Percentiles rank a stretch among this genome's conserved stretches.
Conservation (phyloP, 352 stramenopile species). For the Pythium chondricola region DNA sequence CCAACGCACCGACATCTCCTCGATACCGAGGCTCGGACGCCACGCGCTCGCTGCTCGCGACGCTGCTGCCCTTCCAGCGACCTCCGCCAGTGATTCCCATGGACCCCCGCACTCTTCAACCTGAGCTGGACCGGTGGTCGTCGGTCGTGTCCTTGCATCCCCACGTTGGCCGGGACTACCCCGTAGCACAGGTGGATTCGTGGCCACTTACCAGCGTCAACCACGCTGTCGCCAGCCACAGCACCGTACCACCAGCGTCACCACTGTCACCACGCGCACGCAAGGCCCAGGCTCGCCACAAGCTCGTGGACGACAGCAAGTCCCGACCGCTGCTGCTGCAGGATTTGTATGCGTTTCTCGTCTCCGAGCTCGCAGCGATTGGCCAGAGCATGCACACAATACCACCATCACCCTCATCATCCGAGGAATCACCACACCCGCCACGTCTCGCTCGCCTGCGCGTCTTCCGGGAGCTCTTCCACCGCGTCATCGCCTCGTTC, state of each 20-base stretch:
- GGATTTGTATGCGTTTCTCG: slow-evolving; percentile 14
- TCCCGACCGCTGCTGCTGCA: slow-evolving; percentile 17
- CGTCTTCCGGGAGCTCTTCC: slow-evolving; percentile 47
- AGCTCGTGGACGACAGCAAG: slow-evolving; percentile 15
- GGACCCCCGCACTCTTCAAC: not conserved
- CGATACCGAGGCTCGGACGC: too few relatives aligned
- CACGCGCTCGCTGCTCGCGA: not conserved
- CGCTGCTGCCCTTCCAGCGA: not conserved
- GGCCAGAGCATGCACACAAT: not conserved
- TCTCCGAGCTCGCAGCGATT: slow-evolving; percentile 2
- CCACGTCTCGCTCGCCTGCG: slow-evolving; percentile 40
- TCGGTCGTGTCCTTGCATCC: too few relatives aligned
- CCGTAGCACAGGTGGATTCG: slow-evolving; percentile 12
- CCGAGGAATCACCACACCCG: not conserved
- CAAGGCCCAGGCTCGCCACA: slow-evolving; percentile 11
- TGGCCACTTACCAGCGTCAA: slow-evolving; percentile 15
- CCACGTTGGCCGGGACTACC: slow-evolving; percentile 14
- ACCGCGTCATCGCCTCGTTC: slow-evolving; percentile 49
- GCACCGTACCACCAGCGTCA: not conserved
- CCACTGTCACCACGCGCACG: slow-evolving; percentile 16
- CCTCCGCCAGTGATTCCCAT: not conserved
- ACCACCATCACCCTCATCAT: not conserved
- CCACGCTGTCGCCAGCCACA: not conserved
- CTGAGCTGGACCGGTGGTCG: too few relatives aligned
- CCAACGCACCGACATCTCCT: not conserved